A percentile compares a stretch with the other conserved stretches of the same genome.
Conservation (phyloP, 768 basidiomycete genomes). For the Lentinula guzmanii region DNA sequence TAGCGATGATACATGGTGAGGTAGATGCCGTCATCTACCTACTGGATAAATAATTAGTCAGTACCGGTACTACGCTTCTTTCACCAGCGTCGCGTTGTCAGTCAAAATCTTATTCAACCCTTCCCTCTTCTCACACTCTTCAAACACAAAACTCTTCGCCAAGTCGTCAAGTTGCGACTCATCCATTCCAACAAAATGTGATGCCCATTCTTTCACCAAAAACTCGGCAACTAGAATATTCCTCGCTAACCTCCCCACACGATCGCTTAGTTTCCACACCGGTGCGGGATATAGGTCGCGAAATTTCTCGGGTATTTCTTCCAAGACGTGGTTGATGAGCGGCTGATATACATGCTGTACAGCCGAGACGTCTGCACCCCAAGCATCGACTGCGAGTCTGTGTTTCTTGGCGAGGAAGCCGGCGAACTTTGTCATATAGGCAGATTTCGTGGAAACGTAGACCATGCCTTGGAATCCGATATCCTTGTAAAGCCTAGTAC, state of each 20-base stretch:
- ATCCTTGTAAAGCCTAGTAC: constrained; percentile 86
- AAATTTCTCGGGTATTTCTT: constrained; percentile 46
- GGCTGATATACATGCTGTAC: constrained; percentile 61
- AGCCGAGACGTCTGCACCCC: constrained; percentile 62
- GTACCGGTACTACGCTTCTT: constrained; percentile 12
- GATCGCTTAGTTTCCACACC: constrained; percentile 53
- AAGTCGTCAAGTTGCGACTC: constrained; percentile 62
- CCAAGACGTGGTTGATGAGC: constrained; percentile 52
- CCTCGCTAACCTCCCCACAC: constrained; percentile 54
- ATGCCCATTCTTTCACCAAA: constrained; percentile 68
- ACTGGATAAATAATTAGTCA: too few relatives aligned
- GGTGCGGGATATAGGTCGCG: constrained; percentile 57
- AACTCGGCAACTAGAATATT: constrained; percentile 68
- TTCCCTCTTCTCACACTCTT: constrained; percentile 62
- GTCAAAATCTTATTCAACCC: constrained; percentile 54
- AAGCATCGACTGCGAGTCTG: constrained; percentile 68
- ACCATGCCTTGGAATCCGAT: constrained; percentile 88
- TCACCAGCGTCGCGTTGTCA: constrained; percentile 20
- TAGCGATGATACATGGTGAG: too few relatives aligned
- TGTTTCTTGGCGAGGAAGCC: constrained; percentile 75
- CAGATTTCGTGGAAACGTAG: constrained; percentile 57
- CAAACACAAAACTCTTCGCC: constrained; percentile 70
- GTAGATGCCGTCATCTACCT: too few relatives aligned
- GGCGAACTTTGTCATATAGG: constrained; percentile 65
- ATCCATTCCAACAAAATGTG: constrained; percentile 55